These are phyloP conservation scores for Chlorella sp. DNA, from an alignment of 139 green algal species.

Conservation along the genomic window DNA sequence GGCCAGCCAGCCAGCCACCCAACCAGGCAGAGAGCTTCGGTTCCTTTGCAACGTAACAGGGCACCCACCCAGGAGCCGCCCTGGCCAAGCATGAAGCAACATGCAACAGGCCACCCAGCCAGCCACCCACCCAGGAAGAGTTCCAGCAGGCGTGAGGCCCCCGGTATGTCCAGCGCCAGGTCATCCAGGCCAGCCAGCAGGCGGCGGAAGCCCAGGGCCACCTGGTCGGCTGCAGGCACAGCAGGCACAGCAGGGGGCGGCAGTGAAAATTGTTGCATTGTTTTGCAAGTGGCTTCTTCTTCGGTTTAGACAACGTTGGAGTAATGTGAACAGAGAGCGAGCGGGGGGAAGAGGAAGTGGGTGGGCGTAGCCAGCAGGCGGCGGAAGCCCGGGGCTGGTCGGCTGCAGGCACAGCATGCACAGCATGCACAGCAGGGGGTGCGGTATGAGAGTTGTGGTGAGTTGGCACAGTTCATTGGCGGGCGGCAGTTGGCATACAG, in stretches of 20 bases:
- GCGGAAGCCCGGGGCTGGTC: constrained; percentile 74
- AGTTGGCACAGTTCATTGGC: too few relatives aligned
- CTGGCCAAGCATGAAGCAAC: too few relatives aligned
- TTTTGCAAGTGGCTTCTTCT: too few relatives aligned
- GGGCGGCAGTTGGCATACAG: too few relatives aligned
- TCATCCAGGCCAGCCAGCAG: constrained; percentile 81
- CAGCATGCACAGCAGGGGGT: too few relatives aligned
- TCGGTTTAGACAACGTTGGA: too few relatives aligned
- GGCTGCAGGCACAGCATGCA: not conserved
- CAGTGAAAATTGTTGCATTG: too few relatives aligned
- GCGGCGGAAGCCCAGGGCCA: constrained; percentile 72
- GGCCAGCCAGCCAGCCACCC: not conserved
- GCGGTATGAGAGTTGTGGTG: not conserved
- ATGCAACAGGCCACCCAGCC: too few relatives aligned
- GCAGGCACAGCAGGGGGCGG: not conserved
- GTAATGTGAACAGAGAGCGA: too few relatives aligned
- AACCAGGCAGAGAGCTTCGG: not conserved
- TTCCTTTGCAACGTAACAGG: too few relatives aligned
- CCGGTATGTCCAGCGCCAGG: constrained; percentile 89
- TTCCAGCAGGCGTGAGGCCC: constrained; percentile 80
- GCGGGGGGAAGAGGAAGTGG: too few relatives aligned
- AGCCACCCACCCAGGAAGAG: constrained; percentile 38
- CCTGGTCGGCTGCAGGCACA: constrained; percentile 42
- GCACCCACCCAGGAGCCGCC: too few relatives aligned
- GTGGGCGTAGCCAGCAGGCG: constrained; percentile 73